Percentiles rank a stretch among this genome's conserved stretches.
phyloP scores from a whole-genome alignment of 768 basidiomycete species.

The Candolleomyces efflorescens region DNA sequence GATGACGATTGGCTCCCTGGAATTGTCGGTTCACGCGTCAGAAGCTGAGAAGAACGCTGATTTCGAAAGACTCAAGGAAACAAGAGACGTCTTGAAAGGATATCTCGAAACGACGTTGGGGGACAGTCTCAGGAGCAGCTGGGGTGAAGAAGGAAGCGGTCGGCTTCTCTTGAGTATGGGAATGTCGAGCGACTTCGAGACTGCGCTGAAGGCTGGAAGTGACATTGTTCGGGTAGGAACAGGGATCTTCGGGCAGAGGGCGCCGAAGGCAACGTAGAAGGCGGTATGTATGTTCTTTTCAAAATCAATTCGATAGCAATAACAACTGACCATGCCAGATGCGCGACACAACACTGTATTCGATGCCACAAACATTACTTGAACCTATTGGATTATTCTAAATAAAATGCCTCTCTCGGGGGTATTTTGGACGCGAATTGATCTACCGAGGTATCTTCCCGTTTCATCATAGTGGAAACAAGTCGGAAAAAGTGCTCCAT shows the following conservation, averaged over 20 bases:
- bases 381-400: no score
- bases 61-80: constrained; percentile 65
- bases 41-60: constrained; percentile 55
- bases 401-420: not conserved
- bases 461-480: constrained; percentile 12
- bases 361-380: no score
- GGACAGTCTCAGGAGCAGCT: constrained; percentile 19
- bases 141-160: constrained; percentile 48
- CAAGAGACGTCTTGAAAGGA: constrained; percentile 53
- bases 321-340: no score
- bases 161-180: constrained; percentile 82
- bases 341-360: no score
- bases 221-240: constrained; percentile 90
- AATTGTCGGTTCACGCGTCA: constrained; percentile 57
- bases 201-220: constrained; percentile 78
- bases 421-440: not conserved
- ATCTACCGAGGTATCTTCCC: constrained; percentile 6
- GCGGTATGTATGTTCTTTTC: not conserved
- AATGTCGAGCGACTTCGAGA: constrained; percentile 94
- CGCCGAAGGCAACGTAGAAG: constrained; percentile 37
- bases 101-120: constrained; percentile 32
- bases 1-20: constrained; percentile 94
- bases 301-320: no score
- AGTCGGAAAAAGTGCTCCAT: constrained; percentile 14
- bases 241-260: constrained; percentile 78